phyloP scores from a whole-genome alignment of 2,329 filamentous ascomycete species.

The Verticillium zaregamsianum region DNA sequence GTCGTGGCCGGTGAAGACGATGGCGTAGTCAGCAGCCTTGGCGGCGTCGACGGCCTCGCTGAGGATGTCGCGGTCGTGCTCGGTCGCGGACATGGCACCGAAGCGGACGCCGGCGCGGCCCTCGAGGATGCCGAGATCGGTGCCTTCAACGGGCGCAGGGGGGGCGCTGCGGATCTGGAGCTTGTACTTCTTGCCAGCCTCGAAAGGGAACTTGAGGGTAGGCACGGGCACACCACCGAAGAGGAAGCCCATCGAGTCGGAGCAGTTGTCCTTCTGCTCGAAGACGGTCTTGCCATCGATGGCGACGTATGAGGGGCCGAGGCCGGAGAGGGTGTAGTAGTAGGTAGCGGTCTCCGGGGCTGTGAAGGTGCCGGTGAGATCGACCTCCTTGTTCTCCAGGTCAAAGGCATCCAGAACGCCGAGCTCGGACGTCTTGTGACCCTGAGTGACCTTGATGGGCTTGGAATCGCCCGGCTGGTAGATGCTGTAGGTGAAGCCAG shows the following conservation, averaged over 20 bases:
- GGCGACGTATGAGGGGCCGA: conserved; percentile 27
- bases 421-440: conserved; percentile 9
- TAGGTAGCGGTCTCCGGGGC: conserved; percentile 10
- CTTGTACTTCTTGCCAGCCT: conserved; percentile 22
- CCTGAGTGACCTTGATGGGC: conserved; percentile 12
- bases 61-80: conserved; percentile 12
- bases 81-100: conserved; percentile 17
- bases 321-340: conserved; percentile 29
- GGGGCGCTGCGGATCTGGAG: conserved; percentile 19
- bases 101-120: conserved; percentile 18
- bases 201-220: conserved; percentile 16
- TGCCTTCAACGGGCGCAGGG: conserved; percentile 19
- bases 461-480: conserved; percentile 13
- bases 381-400: conserved; percentile 19
- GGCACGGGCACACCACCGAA: conserved; percentile 28
- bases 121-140: conserved; percentile 22
- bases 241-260: conserved; percentile 31
- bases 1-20: conserved; percentile 52
- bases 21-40: conserved; percentile 53
- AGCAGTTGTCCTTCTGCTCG: conserved; percentile 25
- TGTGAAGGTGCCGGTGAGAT: conserved; percentile 15
- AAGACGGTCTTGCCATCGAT: conserved; percentile 26
- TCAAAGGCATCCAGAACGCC: conserved; percentile 18
- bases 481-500: conserved; percentile 20
- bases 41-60: conserved; percentile 31